Evolutionary conservation across 2,329 filamentous ascomycete genomes (phyloP), one percentile per base, ranked within the genome.

Genomic region (Aspergillus sclerotialis): DNA sequence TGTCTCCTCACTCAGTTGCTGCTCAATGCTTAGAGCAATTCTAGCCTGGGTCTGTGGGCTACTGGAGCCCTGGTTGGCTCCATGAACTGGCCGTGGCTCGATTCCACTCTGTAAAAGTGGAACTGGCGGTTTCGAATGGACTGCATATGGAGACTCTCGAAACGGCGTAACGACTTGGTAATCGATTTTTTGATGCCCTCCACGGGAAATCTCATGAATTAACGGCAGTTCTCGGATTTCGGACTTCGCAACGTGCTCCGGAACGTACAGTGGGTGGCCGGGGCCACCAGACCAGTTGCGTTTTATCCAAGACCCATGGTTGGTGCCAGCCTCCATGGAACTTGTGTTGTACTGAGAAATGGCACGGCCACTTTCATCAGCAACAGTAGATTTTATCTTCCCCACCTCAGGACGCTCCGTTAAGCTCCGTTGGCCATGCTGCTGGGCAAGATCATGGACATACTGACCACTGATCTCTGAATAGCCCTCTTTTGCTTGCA

Each of bases 401-500:
- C 55, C 60, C n/a, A 65, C 54, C 23, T 73, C 68, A 29, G 58
- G 44, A 36, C 60, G 60, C 16, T 60, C 53, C 14, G 50, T 36
- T 19, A 56, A 39, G 27, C 40, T 49, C 25, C 57, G 50, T 17
- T 54, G 56, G 27, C 68, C 57, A 43, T 67, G 64, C 12, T 50
- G 52, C 19, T 58, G 59, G 31, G 45, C 52, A 14, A 56, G 42
- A 31, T 67, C 64, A 26, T 61, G 56, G 28, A 60, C 33, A 42
- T 64, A 67, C 16, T 61, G 59, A 27, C 38, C 40, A 33, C 44
- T 40, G n/a, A 56, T 47, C 24, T 67, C 63, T 14, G 54, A 42
- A 43, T 67, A 72, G 9, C 69, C 71, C 45, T 89, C 85, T 62
- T 93, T 94, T 13, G 87, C 89, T 62, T 93, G 85, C 32, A 94